phyloP scores from a whole-genome alignment of 495 filamentous ascomycete genomes.

The Penicillium psychrofluorescens region DNA sequence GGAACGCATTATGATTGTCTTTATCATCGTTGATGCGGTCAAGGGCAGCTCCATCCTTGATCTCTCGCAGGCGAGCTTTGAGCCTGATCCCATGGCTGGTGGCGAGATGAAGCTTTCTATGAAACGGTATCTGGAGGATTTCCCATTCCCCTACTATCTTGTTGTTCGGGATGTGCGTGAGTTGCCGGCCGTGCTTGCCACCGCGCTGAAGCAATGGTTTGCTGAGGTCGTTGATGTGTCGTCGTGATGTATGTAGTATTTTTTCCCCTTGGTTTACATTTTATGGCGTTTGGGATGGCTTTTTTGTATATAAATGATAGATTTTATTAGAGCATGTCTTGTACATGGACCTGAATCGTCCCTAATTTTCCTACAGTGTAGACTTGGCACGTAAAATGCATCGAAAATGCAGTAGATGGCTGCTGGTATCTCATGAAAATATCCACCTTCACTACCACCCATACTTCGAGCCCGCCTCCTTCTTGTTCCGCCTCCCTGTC shows the following conservation, averaged over 20 bases:
- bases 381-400: background rate
- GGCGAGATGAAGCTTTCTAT: constrained; percentile 66
- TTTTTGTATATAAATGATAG: constrained; percentile 14
- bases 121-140: constrained; percentile 85
- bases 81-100: constrained; percentile 42
- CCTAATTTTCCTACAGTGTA: background rate
- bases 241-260: constrained; percentile 21
- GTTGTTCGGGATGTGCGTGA: constrained; percentile 89
- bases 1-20: constrained; percentile 95
- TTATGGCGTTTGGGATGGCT: constrained; percentile 1
- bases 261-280: constrained; percentile 2
- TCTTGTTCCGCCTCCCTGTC: constrained; percentile 61
- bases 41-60: constrained; percentile 65
- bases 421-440: background rate
- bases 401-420: background rate
- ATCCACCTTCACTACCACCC: constrained; percentile 53
- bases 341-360: background rate
- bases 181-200: constrained; percentile 79
- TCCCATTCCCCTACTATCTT: constrained; percentile 93
- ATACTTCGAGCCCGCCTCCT: constrained; percentile 74
- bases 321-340: constrained; percentile 1
- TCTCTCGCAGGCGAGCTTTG: constrained; percentile 73
- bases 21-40: constrained; percentile 86
- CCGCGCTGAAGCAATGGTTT: constrained; percentile 93
- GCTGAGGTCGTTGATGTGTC: constrained; percentile 72